phyloP scores from a whole-genome alignment of 164 flowering plant genomes.

The Amborella trichopoda region DNA sequence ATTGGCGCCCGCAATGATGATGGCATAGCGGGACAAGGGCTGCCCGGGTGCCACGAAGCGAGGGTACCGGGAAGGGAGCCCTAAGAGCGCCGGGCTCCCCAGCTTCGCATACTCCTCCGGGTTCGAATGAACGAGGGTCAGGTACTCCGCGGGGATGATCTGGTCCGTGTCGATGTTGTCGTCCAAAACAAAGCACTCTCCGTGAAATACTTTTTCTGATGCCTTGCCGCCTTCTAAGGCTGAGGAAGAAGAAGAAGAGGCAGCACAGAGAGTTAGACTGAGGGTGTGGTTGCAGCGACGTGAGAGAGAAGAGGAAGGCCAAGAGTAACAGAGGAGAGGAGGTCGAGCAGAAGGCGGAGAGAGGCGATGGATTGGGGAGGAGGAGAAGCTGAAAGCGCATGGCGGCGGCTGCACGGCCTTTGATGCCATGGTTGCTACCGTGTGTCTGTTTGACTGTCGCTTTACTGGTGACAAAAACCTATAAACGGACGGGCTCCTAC shows the following conservation, averaged over 20 bases:
- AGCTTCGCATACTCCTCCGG: conserved; percentile 89
- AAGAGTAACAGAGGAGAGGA: background rate
- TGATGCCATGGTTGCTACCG: too few species aligned
- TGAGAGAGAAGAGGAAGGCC: background rate
- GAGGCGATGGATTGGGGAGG: background rate
- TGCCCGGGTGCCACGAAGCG: conserved; percentile 59
- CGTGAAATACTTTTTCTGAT: conserved; percentile 51
- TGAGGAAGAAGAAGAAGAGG: conserved; percentile 13
- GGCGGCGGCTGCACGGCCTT: too few species aligned
- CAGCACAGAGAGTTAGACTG: conserved; percentile 1
- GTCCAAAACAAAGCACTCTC: conserved; percentile 77
- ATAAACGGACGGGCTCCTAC: too few species aligned
- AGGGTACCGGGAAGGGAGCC: conserved; percentile 57
- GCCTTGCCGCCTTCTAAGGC: conserved; percentile 3
- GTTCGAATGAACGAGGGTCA: conserved; percentile 88
- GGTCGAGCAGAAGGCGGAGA: background rate
- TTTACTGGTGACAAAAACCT: too few species aligned
- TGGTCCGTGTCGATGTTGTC: conserved; percentile 98
- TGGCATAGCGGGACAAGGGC: conserved; percentile 40
- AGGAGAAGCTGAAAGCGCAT: background rate
- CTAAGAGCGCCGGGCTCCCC: conserved; percentile 73
- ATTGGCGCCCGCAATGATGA: conserved; percentile 74
- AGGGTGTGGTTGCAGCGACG: background rate
- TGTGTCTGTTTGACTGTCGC: too few species aligned
- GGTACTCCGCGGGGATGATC: conserved; percentile 95